Evolutionary conservation across 352 stramenopile genomes (phyloP).

Genomic region (Phytophthora cactorum): DNA sequence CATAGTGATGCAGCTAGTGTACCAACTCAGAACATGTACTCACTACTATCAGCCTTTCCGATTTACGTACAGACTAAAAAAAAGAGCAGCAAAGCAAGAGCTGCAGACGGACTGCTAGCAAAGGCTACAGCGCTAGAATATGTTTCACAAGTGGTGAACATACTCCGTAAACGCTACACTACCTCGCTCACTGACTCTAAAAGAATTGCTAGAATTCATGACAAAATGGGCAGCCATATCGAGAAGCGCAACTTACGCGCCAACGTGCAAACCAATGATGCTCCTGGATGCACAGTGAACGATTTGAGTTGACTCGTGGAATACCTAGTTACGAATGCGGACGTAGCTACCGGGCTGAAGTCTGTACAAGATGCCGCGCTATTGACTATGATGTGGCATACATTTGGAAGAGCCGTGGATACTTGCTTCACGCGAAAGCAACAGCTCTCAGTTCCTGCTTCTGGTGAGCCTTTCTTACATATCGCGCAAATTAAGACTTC

Average conservation of each 20-base stretch:
- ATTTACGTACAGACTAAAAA: conserved; percentile 32
- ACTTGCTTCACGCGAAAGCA: not conserved
- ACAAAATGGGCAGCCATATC: conserved; percentile 35
- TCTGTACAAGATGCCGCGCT: not conserved
- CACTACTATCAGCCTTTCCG: too few relatives aligned
- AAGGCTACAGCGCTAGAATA: conserved; percentile 22
- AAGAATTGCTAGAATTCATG: conserved; percentile 21
- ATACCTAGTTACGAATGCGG: conserved; percentile 11
- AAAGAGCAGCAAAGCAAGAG: conserved; percentile 7
- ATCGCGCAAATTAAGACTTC: not conserved
- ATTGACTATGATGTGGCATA: not conserved
- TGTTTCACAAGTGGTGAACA: conserved; percentile 19
- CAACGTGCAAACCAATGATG: conserved; percentile 26
- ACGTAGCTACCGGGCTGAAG: conserved; percentile 12
- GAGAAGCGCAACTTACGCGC: conserved; percentile 28
- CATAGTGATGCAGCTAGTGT: not conserved
- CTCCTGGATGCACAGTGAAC: conserved; percentile 23
- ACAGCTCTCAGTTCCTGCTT: not conserved
- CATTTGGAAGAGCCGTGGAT: conserved; percentile 7
- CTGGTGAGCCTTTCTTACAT: not conserved
- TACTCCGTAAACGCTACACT: conserved; percentile 12
- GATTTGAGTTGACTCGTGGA: conserved; percentile 22
- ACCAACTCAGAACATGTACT: not conserved
- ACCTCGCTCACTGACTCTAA: conserved; percentile 18
- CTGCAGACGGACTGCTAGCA: conserved; percentile 8